phyloP scores from a whole-genome alignment of 345 rosid species.

The Rhodomyrtus tomentosa region DNA sequence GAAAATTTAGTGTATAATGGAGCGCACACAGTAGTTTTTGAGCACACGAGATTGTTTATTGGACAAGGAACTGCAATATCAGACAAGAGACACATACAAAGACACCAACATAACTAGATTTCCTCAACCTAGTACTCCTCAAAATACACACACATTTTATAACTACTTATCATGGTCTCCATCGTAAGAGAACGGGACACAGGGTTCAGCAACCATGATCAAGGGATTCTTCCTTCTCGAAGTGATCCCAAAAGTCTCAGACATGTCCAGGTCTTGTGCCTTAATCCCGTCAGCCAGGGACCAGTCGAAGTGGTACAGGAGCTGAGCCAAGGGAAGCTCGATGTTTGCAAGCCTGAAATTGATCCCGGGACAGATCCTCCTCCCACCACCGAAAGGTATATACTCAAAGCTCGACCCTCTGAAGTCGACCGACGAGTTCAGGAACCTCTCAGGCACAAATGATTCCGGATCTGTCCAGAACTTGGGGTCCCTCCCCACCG shows the following conservation, averaged over 20 bases:
- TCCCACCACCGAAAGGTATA: slow-evolving; percentile 9
- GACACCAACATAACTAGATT: neutral
- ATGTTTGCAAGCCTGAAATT: neutral
- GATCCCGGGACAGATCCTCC: slow-evolving; percentile 8
- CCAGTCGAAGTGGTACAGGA: slow-evolving; percentile 14
- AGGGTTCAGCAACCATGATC: neutral
- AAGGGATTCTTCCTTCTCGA: neutral
- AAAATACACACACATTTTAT: neutral
- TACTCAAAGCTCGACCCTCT: slow-evolving; percentile 1
- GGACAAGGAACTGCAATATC: neutral
- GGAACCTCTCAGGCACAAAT: slow-evolving; percentile 3
- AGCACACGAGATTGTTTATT: neutral
- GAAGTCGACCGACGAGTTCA: neutral
- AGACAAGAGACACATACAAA: neutral
- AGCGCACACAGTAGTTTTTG: neutral
- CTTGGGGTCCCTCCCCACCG: slow-evolving; percentile 7
- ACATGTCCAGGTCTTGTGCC: slow-evolving; percentile 1
- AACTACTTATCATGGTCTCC: neutral
- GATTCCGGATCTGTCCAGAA: neutral
- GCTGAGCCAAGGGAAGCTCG: slow-evolving; percentile 4
- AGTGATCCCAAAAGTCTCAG: neutral
- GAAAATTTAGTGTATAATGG: neutral
- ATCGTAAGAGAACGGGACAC: neutral
- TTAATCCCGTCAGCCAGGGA: neutral
- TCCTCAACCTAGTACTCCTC: neutral